Conservation (phyloP, 495 filamentous ascomycete species). For the Cenococcum geophilum region DNA sequence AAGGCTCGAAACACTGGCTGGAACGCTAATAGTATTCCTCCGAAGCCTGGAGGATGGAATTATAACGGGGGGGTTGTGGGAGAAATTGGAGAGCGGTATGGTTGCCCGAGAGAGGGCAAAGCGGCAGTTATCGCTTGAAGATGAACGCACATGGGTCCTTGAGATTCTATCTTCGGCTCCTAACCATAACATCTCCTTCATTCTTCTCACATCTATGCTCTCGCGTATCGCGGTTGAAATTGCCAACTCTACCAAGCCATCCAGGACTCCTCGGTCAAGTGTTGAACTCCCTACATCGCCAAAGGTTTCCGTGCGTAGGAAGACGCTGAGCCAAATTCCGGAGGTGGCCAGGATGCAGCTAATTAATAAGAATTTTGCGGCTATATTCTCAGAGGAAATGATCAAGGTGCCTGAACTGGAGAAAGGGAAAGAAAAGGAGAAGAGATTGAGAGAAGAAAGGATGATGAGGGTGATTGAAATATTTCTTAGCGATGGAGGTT, state of each 20-base stretch:
- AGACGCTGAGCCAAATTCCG: slow-evolving; percentile 29
- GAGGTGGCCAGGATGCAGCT: slow-evolving; percentile 31
- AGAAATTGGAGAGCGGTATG: slow-evolving; percentile 59
- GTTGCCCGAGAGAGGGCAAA: slow-evolving; percentile 46
- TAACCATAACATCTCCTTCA: slow-evolving; percentile 76
- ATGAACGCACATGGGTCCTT: slow-evolving; percentile 60
- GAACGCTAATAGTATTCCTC: slow-evolving; percentile 65
- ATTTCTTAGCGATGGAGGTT: slow-evolving; percentile 19
- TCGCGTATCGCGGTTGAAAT: slow-evolving; percentile 32
- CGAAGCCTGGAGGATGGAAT: slow-evolving; percentile 67
- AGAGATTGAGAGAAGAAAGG: slow-evolving; percentile 21
- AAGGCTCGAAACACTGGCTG: slow-evolving; percentile 62
- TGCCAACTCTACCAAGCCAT: slow-evolving; percentile 18
- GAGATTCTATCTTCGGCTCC: slow-evolving; percentile 67
- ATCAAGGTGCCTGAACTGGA: slow-evolving; percentile 12
- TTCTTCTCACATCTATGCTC: slow-evolving; percentile 78
- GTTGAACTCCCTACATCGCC: slow-evolving; percentile 28
- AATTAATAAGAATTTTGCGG: slow-evolving; percentile 29
- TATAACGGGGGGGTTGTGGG: slow-evolving; percentile 62
- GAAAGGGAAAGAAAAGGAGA: slow-evolving; percentile 27
- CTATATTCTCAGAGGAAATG: slow-evolving; percentile 28
- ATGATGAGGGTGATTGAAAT: slow-evolving; percentile 28
- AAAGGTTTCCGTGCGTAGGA: slow-evolving; percentile 21
- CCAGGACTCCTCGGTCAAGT: slow-evolving; percentile 22
- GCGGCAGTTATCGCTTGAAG: slow-evolving; percentile 48